Base-by-base conservation (phyloP, 1,139 yeast genomes). In the Hyphopichia fennica region DNA sequence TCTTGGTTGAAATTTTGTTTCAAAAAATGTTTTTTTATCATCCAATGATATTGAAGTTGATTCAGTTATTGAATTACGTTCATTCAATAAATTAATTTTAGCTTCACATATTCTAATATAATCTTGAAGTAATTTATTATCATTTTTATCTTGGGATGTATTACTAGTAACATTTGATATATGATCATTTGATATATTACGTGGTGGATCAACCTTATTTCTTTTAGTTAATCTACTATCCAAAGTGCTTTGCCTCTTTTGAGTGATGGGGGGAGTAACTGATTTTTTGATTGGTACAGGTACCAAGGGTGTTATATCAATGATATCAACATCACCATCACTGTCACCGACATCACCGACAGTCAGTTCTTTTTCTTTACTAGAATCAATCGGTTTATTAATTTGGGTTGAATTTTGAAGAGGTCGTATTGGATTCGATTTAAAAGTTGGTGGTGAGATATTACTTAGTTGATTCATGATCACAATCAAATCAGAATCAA, bases 31-130 rank as follows among this genome's bases (percentile, higher is more conserved):
- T 30, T 58, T 53, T 43, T 69, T 69, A 11, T 60, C 63, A 43
- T 67, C 72, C 8, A 63, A 47, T 2, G 73, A 65, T 11, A 67
- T 57, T n/a, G 69, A 60, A 1, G 72, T 60, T 4, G 72, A 66
- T 45, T 67, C 72, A 40, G 58, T 65, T 5, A 58, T 56, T 5
- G 51, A 41, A 38, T 63, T 58, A 41, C 67, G 44, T 43, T 65
- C 58, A 19, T 60, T 53, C 6, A 67, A 54, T 15, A 67, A 48
- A 34, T 54, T 49, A 34, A 60, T 60, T 35, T 63, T 64, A 13
- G 51, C 45, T 39, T 63, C 67, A 33, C 57, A 52, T 2, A 47
- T 34, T 34, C 62, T 62, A 9, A 62, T 44, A 37, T 56, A 58
- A 8, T 49, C 43, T 29, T 51, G 60, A 13, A 57, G 49, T 27